A percentile compares a stretch with the other conserved stretches of the same genome.
Evolutionary conservation across 352 stramenopile genomes (phyloP).

Genomic region (Pythium grandisporangium): DNA sequence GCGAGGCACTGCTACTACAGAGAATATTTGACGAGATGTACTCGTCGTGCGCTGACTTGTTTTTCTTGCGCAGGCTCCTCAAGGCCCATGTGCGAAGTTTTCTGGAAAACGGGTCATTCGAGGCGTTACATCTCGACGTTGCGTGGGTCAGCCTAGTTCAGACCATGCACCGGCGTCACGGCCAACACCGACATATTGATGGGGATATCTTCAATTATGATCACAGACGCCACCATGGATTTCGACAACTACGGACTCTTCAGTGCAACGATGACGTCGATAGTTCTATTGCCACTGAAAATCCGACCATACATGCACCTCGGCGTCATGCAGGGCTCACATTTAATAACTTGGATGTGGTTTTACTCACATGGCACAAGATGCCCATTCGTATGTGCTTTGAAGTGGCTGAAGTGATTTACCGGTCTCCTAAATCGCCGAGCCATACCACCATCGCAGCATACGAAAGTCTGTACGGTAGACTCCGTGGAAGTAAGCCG

Average conservation of each 20-base stretch:
- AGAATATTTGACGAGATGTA: slow-evolving; percentile 36
- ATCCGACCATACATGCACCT: too few species aligned
- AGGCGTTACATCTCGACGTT: slow-evolving; percentile 25
- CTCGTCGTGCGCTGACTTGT: slow-evolving; percentile 29
- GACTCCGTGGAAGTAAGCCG: slow-evolving; percentile 23
- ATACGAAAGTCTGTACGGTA: slow-evolving; percentile 46
- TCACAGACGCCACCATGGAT: background rate
- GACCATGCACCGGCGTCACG: slow-evolving; percentile 26
- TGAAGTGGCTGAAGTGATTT: slow-evolving; percentile 50
- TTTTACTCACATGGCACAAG: slow-evolving; percentile 44
- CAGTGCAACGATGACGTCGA: slow-evolving; percentile 2
- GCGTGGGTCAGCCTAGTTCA: slow-evolving; percentile 15
- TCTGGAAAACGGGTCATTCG: slow-evolving; percentile 12
- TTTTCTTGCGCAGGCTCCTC: slow-evolving; percentile 38
- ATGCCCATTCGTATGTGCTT: slow-evolving; percentile 56
- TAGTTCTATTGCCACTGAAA: too few species aligned
- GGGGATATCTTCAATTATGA: slow-evolving; percentile 1
- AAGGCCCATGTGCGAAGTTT: slow-evolving; percentile 42
- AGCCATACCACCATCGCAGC: slow-evolving; percentile 21
- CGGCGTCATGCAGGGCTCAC: too few species aligned
- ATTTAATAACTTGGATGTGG: too few species aligned
- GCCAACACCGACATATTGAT: background rate
- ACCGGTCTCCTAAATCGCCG: slow-evolving; percentile 15
- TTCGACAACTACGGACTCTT: too few species aligned
- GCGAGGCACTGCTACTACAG: slow-evolving; percentile 47